phyloP scores from a whole-genome alignment of 1,284 basidiomycete species.

The Fomitopsis pinicola region DNA sequence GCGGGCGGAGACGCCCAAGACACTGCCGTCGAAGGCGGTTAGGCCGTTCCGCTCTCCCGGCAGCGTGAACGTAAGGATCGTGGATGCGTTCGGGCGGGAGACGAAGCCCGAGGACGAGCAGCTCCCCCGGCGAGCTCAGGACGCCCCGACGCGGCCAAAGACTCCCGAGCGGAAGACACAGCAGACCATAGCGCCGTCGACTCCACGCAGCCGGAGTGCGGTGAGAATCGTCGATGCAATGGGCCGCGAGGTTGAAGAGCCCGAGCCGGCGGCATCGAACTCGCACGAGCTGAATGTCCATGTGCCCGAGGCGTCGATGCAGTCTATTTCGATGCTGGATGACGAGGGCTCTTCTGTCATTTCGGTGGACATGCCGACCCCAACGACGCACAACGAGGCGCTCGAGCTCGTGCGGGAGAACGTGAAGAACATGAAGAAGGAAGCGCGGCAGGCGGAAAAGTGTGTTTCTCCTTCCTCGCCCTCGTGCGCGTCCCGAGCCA shows the following conservation, averaged over 20 bases:
- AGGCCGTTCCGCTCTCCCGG: conserved; percentile 28
- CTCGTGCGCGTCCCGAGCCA: not conserved
- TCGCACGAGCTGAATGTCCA: not conserved
- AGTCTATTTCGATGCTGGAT: not conserved
- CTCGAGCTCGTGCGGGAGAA: conserved; percentile 52
- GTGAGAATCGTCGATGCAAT: conserved; percentile 66
- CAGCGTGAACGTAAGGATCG: conserved; percentile 41
- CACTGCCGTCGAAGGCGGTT: conserved; percentile 13
- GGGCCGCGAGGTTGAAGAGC: conserved; percentile 52
- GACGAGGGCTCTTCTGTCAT: not conserved
- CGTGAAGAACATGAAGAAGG: conserved; percentile 50
- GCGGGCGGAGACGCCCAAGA: conserved; percentile 12
- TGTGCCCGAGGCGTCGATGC: not conserved
- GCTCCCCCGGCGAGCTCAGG: not conserved
- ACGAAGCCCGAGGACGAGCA: conserved; percentile 18
- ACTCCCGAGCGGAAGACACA: not conserved
- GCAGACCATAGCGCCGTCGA: conserved; percentile 11
- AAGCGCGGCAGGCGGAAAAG: conserved; percentile 53
- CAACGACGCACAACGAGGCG: conserved; percentile 45
- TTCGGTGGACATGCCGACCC: conserved; percentile 24
- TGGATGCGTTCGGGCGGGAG: conserved; percentile 56
- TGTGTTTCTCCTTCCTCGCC: conserved; percentile 24
- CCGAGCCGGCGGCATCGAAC: not conserved
- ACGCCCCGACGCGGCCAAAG: not conserved
- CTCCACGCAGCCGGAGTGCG: conserved; percentile 35